These are phyloP conservation scores for Draba incana DNA, from an alignment of 345 rosid species.

Conservation along the genomic window DNA sequence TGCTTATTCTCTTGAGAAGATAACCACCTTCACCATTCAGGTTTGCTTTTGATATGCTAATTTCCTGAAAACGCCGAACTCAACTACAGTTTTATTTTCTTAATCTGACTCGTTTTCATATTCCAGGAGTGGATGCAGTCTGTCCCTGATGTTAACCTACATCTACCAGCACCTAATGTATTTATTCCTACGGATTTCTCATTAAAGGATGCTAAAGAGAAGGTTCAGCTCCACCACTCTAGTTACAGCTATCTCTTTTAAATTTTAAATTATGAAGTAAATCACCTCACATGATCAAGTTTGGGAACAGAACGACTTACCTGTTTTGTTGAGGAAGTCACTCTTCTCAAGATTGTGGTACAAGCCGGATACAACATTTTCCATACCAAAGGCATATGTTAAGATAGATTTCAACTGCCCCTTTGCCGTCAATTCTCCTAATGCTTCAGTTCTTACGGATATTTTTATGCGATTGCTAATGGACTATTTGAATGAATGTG, in stretches of 20 bases:
- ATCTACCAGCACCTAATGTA: conserved; percentile 66
- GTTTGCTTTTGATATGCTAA: conserved; percentile 42
- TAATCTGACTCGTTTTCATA: no score
- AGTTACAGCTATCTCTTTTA: conserved; percentile 1
- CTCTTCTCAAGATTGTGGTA: conserved; percentile 68
- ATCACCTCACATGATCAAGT: conserved; percentile 7
- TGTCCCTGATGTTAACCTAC: conserved; percentile 62
- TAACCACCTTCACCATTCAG: conserved; percentile 56
- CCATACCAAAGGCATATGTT: conserved; percentile 71
- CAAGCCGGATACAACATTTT: conserved; percentile 77
- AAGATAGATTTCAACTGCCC: conserved; percentile 79
- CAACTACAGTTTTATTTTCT: no score
- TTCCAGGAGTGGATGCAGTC: conserved; percentile 70
- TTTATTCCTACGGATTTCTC: conserved; percentile 86
- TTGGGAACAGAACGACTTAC: conserved; percentile 57
- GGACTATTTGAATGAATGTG: conserved; percentile 92
- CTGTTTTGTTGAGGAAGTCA: conserved; percentile 65
- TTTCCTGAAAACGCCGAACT: neutral
- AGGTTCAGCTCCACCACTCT: conserved; percentile 52
- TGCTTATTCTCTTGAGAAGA: conserved; percentile 66
- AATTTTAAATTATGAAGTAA: conserved; percentile 8
- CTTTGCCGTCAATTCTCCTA: conserved; percentile 62
- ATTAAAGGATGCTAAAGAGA: conserved; percentile 53
- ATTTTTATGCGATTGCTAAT: conserved; percentile 61
- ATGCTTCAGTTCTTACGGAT: conserved; percentile 60